Base-by-base conservation (phyloP, 2,329 filamentous ascomycete genomes). In the Uncinocarpus reesii region DNA sequence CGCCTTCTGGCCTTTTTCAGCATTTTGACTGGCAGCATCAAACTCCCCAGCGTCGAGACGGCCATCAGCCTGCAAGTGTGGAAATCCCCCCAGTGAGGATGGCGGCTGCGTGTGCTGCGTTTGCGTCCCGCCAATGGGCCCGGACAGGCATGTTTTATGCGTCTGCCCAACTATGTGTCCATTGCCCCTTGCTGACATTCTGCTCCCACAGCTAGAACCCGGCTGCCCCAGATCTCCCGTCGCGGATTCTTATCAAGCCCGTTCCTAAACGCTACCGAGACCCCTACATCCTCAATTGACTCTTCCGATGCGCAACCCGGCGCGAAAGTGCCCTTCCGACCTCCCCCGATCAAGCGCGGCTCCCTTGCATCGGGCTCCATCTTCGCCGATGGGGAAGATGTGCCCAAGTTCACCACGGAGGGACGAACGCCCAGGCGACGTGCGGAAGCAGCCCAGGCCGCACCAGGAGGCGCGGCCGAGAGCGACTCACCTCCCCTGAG, bases 31-130 rank as follows among this genome's bases (percentile, higher is more conserved):
- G n/a, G n/a, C n/a, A n/a, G n/a, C n/a, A n/a, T n/a, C n/a, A n/a
- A n/a, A n/a, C n/a, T n/a, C n/a, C n/a, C 10, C 44, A 29, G 2
- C 11, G 15, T 18, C 32, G 32, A 36, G 3, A 18, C 32, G 32
- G 7, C 15, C 13, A 18, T n/a, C 32, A 36, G 10, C 10, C 26
- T 31, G 36, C n/a, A 52, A 40, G 11, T 32, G 45, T 42, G 41
- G 45, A 28, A 37, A 24, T 24, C 13, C 24, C 15, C 21, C 35
- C 20, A 28, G 35, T 31, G 16, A 55, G 48, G 51, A 67, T 65
- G 65, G 65, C 65, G 57, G 61, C 64, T 58, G 63, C 67, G 57
- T 64, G 60, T 53, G 57, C 60, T 54, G 50, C 65, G 38, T 58
- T 62, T 56, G 60, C 60, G 16, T 65, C 62, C 49, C 62, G 65